Percentiles rank a stretch among this genome's conserved stretches.
Evolutionary conservation across 1,284 basidiomycete genomes (phyloP).

Genomic region (Trichosporon coremiiforme): DNA sequence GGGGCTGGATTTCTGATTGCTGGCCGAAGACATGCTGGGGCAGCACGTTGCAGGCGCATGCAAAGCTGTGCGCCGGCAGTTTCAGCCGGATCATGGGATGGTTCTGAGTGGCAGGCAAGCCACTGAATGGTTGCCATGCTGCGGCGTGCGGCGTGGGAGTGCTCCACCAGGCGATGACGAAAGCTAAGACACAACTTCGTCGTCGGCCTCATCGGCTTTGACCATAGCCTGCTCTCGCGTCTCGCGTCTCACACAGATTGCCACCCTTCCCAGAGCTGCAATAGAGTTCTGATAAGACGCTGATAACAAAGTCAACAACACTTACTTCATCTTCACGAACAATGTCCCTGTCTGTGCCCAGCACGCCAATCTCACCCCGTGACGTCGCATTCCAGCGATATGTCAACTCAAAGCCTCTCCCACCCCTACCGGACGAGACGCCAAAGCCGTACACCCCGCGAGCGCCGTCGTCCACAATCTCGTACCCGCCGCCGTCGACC

Average conservation of each 20-base stretch:
- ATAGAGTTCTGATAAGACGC: background rate
- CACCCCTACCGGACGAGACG: background rate
- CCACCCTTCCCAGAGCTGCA: background rate
- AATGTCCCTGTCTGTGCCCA: background rate
- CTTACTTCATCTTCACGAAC: background rate
- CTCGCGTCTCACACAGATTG: background rate
- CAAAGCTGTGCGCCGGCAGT: background rate
- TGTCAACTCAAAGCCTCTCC: background rate
- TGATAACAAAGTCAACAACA: slow-evolving; percentile 1
- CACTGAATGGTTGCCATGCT: background rate
- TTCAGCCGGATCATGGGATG: slow-evolving; percentile 1
- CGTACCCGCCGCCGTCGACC: background rate
- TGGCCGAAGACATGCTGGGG: background rate
- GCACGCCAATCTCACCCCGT: background rate
- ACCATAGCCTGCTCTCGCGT: background rate
- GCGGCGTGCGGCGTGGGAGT: background rate
- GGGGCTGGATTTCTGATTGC: background rate
- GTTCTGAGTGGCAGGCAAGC: background rate
- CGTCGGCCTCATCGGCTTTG: background rate
- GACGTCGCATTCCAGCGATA: background rate
- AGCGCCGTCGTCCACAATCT: background rate
- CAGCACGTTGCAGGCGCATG: background rate
- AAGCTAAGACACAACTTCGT: background rate
- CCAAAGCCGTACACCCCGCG: background rate
- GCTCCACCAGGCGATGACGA: slow-evolving; percentile 4